These are phyloP conservation scores for Tricholoma sp. DNA, from an alignment of 768 basidiomycete species.

Conservation along the genomic window DNA sequence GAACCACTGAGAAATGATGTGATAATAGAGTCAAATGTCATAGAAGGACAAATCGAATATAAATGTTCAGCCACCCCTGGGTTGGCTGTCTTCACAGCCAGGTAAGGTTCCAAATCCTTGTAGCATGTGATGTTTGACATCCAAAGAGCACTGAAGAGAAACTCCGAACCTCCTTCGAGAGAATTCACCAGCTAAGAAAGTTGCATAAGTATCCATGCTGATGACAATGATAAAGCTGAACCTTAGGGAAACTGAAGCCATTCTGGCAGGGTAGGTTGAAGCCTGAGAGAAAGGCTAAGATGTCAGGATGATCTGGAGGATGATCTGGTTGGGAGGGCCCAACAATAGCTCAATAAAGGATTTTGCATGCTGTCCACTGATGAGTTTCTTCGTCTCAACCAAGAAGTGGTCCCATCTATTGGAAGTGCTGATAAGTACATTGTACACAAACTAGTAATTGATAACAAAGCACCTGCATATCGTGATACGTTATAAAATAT, in stretches of 20 bases:
- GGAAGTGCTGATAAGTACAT: neutral
- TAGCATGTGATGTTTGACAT: slow-evolving; percentile 2
- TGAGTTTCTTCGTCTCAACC: neutral
- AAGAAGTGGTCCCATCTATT: neutral
- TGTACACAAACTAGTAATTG: neutral
- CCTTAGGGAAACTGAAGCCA: slow-evolving; percentile 2
- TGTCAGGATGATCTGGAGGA: neutral
- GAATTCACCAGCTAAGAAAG: neutral
- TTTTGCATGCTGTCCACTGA: neutral
- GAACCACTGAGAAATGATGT: neutral
- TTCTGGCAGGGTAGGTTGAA: slow-evolving; percentile 1
- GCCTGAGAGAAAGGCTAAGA: neutral
- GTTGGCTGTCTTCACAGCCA: neutral
- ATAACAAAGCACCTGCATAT: neutral
- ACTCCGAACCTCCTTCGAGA: slow-evolving; percentile 3
- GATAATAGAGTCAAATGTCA: neutral
- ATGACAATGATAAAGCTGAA: neutral
- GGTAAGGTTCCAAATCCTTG: neutral
- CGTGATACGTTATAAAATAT: neutral
- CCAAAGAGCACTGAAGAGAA: slow-evolving; percentile 3
- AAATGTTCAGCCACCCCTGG: neutral
- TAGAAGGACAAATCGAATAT: neutral
- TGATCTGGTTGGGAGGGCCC: neutral
- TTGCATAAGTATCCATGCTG: neutral
- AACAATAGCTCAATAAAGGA: neutral